Conservation (phyloP, 192 early-diverging fungal species). For the Podila verticillata region DNA sequence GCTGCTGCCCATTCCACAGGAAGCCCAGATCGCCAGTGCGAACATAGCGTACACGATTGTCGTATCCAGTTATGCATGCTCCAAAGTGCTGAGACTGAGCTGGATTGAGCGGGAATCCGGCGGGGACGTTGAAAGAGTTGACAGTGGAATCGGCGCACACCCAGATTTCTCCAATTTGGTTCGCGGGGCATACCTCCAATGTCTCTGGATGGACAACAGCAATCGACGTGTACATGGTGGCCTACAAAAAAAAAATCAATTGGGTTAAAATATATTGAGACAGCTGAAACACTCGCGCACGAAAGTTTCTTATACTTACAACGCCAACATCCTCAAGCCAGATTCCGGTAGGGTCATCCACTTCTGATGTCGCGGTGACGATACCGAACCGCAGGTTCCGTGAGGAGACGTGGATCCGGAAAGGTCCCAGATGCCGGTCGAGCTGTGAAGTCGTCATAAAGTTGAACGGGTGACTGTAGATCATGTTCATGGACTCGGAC, state of each 20-base stretch:
- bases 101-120: constrained; percentile 11
- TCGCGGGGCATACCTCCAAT: constrained; percentile 65
- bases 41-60: constrained; percentile 68
- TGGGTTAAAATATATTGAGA: neutral
- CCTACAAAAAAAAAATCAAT: neutral
- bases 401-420: constrained; percentile 72
- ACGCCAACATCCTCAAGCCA: constrained; percentile 75
- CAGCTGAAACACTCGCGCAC: too few relatives aligned
- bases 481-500: constrained; percentile 67
- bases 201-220: constrained; percentile 90
- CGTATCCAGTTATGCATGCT: constrained; percentile 66
- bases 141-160: constrained; percentile 70
- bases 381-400: constrained; percentile 72
- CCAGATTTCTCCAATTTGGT: constrained; percentile 88
- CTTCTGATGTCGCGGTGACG: constrained; percentile 59
- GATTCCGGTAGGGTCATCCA: constrained; percentile 59
- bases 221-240: constrained; percentile 65
- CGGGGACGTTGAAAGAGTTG: constrained; percentile 50
- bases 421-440: constrained; percentile 74
- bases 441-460: constrained; percentile 82
- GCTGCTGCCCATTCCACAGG: constrained; percentile 72
- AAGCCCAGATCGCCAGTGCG: constrained; percentile 88
- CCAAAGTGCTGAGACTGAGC: constrained; percentile 39
- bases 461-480: constrained; percentile 81
- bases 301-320: constrained; percentile 35